These are phyloP conservation scores for Firmiana major DNA, from an alignment of 345 rosid species.

Conservation along the genomic window DNA sequence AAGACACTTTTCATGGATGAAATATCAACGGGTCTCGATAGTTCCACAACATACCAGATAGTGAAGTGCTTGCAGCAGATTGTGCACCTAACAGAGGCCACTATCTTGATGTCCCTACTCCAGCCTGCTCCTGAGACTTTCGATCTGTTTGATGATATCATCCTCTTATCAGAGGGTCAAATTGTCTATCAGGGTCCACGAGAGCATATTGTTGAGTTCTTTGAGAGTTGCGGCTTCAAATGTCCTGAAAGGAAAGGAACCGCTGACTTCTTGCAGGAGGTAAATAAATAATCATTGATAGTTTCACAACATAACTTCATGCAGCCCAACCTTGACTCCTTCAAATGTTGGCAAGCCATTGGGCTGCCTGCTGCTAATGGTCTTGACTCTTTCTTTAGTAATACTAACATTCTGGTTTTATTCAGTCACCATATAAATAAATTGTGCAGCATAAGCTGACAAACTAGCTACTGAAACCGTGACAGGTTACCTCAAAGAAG, in stretches of 20 bases:
- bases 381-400: neutral
- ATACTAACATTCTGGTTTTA: neutral
- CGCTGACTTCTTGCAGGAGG: conserved; percentile 95
- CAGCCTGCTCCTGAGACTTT: conserved; percentile 96
- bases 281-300: conserved; percentile 8
- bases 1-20: conserved; percentile 92
- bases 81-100: conserved; percentile 66
- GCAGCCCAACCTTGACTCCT: neutral
- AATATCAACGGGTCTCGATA: conserved; percentile 91
- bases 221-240: conserved; percentile 62
- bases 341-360: neutral
- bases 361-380: too few relatives aligned
- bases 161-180: conserved; percentile 74
- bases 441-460: neutral
- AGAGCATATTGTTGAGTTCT: conserved; percentile 53
- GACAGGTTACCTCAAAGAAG: conserved; percentile 81
- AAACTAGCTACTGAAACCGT: neutral
- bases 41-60: conserved; percentile 86
- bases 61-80: conserved; percentile 86
- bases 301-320: neutral
- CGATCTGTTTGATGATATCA: conserved; percentile 79
- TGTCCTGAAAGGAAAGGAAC: conserved; percentile 88
- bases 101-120: conserved; percentile 72
- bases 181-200: conserved; percentile 92
- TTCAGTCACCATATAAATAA: neutral